Percentiles rank a stretch among this genome's conserved stretches.
phyloP scores from a whole-genome alignment of 768 basidiomycete genomes.

The Rhodotorula graminis region DNA sequence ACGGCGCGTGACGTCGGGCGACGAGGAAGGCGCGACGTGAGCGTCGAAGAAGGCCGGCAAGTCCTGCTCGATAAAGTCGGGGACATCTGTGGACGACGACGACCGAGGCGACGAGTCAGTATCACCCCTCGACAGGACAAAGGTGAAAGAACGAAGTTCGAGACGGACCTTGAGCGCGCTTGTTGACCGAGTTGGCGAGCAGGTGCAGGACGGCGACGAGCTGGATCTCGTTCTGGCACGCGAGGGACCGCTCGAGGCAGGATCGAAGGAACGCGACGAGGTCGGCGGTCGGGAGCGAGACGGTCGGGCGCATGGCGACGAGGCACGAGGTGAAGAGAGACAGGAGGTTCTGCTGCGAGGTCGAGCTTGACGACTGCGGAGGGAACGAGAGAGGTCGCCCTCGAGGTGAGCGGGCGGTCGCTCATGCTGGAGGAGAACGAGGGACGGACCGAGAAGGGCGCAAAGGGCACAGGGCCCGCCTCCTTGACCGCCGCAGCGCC shows the following conservation, averaged over 20 bases:
- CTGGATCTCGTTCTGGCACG: conserved; percentile 22
- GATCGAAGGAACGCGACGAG: background rate
- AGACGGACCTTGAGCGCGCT: conserved; percentile 61
- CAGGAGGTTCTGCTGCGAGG: conserved; percentile 21
- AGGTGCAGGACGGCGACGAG: background rate
- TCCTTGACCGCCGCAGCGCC: conserved; percentile 11
- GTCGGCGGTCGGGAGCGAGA: conserved; percentile 5
- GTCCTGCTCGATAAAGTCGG: conserved; percentile 16
- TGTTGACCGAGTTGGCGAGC: conserved; percentile 50
- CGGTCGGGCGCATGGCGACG: conserved; percentile 12
- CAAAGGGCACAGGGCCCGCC: conserved; percentile 4
- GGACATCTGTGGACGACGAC: too few relatives aligned
- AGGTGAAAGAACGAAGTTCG: background rate
- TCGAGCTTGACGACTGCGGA: background rate
- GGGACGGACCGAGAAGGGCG: conserved; percentile 19
- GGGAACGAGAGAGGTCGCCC: too few relatives aligned
- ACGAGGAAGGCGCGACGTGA: background rate
- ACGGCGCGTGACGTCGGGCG: conserved; percentile 2
- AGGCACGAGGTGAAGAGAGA: conserved; percentile 22
- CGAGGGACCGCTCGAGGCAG: conserved; percentile 10
- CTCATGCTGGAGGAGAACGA: too few relatives aligned
- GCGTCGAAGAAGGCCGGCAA: background rate
- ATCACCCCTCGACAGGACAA: too few relatives aligned
- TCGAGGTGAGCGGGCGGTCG: background rate
- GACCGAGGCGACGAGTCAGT: too few relatives aligned